Percentiles rank a stretch among this genome's conserved stretches.
Conservation (phyloP, 2,329 filamentous ascomycete species). For the Fusarium miscanthi region DNA sequence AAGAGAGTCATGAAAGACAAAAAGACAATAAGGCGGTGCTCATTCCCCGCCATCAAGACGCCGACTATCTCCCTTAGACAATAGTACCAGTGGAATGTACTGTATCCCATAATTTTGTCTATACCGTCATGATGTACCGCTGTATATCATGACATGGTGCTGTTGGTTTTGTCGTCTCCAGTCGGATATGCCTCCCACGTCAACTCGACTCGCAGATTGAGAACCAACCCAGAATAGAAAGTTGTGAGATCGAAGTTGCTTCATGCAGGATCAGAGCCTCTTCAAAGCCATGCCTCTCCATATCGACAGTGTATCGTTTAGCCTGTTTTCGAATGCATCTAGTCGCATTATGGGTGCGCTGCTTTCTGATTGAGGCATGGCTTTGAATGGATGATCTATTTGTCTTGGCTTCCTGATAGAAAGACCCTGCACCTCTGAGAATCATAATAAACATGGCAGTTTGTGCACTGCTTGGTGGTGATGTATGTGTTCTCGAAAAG, state of each 20-base stretch:
- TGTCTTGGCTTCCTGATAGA: neutral
- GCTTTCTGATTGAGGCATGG: neutral
- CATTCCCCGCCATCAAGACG: neutral
- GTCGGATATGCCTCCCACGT: neutral
- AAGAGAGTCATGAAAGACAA: neutral
- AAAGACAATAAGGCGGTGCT: neutral
- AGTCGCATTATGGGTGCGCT: neutral
- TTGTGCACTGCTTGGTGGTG: neutral
- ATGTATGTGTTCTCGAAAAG: neutral
- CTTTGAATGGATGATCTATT: neutral
- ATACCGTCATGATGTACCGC: neutral
- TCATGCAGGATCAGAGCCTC: neutral
- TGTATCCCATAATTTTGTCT: slow-evolving; percentile 9
- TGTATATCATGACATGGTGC: neutral
- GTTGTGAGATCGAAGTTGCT: neutral
- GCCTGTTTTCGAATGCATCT: neutral
- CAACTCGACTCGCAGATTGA: neutral
- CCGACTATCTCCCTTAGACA: neutral
- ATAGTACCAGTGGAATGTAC: neutral
- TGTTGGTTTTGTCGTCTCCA: neutral
- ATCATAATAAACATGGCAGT: neutral
- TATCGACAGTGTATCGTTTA: neutral
- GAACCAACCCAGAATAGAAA: neutral
- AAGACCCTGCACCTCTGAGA: neutral
- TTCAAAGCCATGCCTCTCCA: neutral